Evolutionary conservation across 83 land plant species (phyloP).

Genomic region (Picea abies): DNA sequence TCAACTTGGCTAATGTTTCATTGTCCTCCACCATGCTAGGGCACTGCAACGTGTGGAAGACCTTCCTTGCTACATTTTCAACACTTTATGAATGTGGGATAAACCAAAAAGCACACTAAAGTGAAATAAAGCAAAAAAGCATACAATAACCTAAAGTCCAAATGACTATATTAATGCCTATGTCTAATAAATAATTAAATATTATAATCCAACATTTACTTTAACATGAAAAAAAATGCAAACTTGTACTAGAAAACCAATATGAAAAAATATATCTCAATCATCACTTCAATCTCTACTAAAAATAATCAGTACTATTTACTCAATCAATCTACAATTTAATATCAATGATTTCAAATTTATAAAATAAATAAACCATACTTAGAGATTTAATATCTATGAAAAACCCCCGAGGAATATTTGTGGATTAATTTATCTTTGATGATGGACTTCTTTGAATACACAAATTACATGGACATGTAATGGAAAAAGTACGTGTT

Average conservation of each 20-base stretch:
- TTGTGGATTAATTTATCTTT: not conserved
- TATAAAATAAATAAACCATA: not conserved
- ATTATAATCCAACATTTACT: no score
- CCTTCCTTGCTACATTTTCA: no score
- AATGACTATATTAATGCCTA: no score
- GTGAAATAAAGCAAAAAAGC: no score
- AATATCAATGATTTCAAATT: not conserved
- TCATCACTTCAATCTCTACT: not conserved
- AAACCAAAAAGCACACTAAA: no score
- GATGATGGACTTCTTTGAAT: not conserved
- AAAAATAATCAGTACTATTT: not conserved
- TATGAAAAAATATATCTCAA: not conserved
- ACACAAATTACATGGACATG: not conserved
- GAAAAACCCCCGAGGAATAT: not conserved
- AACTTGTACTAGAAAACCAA: not conserved
- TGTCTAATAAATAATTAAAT: no score
- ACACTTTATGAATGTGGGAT: no score
- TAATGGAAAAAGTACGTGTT: not conserved
- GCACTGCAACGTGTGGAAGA: no score
- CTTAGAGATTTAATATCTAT: not conserved
- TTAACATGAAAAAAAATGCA: no score
- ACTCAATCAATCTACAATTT: not conserved
- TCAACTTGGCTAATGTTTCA: no score
- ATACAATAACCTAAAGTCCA: no score
- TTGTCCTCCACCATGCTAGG: no score